Evolutionary conservation across 768 basidiomycete species (phyloP).

Genomic region (Lactarius deliciosus): DNA sequence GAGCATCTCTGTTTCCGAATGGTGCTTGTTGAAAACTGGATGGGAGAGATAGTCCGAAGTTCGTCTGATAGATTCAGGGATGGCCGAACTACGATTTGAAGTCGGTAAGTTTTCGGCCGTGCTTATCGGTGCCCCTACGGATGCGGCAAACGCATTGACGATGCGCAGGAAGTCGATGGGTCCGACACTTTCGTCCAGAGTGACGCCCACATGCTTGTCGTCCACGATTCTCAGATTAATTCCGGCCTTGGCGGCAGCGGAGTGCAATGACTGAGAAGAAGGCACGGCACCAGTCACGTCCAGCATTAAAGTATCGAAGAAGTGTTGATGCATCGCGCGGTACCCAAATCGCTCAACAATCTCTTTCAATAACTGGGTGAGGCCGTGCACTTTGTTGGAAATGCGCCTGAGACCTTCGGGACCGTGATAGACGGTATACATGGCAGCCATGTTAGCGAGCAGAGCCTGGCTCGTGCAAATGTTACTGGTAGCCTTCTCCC

Average conservation of each 20-base stretch:
- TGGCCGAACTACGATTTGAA: conserved; percentile 43
- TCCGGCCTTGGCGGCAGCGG: conserved; percentile 56
- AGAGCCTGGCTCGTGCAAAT: conserved; percentile 98
- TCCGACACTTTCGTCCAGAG: conserved; percentile 88
- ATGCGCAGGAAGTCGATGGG: conserved; percentile 72
- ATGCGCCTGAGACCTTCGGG: conserved; percentile 82
- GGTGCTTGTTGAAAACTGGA: conserved; percentile 93
- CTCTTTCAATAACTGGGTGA: conserved; percentile 73
- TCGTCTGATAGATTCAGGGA: conserved; percentile 58
- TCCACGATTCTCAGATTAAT: conserved; percentile 86
- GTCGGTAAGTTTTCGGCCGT: conserved; percentile 45
- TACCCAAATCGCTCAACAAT: conserved; percentile 74
- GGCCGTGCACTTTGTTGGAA: conserved; percentile 85
- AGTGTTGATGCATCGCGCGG: conserved; percentile 63
- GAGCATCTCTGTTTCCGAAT: conserved; percentile 98
- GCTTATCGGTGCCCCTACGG: conserved; percentile 50
- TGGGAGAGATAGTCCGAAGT: conserved; percentile 76
- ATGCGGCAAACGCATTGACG: conserved; percentile 77
- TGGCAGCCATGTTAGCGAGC: conserved; percentile 98
- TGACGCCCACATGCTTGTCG: conserved; percentile 75
- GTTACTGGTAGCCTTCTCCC: conserved; percentile 97
- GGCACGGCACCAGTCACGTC: conserved; percentile 62
- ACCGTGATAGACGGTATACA: conserved; percentile 98
- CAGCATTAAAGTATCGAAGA: conserved; percentile 91
- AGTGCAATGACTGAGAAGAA: conserved; percentile 64